These are phyloP conservation scores for Hawksworthiomyces lignivorus DNA, from an alignment of 2,329 filamentous ascomycete species.

Conservation along the genomic window DNA sequence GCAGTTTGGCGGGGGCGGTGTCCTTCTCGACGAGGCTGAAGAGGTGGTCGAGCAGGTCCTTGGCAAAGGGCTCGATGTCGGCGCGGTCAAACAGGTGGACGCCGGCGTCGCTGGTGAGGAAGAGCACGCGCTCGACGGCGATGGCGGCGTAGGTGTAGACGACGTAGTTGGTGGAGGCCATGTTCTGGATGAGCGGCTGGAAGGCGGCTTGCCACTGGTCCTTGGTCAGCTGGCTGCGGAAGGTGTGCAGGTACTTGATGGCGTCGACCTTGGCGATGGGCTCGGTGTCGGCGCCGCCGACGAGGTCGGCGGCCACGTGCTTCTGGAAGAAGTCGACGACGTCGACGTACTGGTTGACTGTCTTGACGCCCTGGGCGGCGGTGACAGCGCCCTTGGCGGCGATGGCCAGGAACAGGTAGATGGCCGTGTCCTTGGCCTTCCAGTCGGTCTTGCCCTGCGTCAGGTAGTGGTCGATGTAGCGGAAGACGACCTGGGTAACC, in stretches of 20 bases:
- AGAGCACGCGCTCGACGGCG: slow-evolving; percentile 87
- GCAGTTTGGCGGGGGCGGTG: slow-evolving; percentile 78
- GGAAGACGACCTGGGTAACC: slow-evolving; percentile 80
- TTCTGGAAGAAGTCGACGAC: slow-evolving; percentile 94
- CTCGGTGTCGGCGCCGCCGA: slow-evolving; percentile 60
- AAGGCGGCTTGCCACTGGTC: slow-evolving; percentile 89
- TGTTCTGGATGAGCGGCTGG: slow-evolving; percentile 80
- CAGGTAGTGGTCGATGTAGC: slow-evolving; percentile 82
- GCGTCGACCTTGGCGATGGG: slow-evolving; percentile 93
- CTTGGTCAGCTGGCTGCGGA: slow-evolving; percentile 88
- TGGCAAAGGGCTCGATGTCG: slow-evolving; percentile 73
- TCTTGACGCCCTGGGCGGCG: slow-evolving; percentile 80
- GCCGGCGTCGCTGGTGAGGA: slow-evolving; percentile 67
- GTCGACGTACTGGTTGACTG: slow-evolving; percentile 77
- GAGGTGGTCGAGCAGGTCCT: slow-evolving; percentile 79
- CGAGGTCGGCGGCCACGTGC: slow-evolving; percentile 81
- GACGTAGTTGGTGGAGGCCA: slow-evolving; percentile 86
- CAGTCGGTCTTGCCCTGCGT: slow-evolving; percentile 75
- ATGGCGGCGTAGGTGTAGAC: slow-evolving; percentile 97
- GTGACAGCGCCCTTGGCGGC: slow-evolving; percentile 88
- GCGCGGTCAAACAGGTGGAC: slow-evolving; percentile 71
- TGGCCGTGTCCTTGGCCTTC: slow-evolving; percentile 97
- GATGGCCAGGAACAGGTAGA: slow-evolving; percentile 91
- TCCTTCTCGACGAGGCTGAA: slow-evolving; percentile 89
- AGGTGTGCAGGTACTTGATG: slow-evolving; percentile 96